phyloP scores from a whole-genome alignment of 352 stramenopile species.

The Pythium biforme region DNA sequence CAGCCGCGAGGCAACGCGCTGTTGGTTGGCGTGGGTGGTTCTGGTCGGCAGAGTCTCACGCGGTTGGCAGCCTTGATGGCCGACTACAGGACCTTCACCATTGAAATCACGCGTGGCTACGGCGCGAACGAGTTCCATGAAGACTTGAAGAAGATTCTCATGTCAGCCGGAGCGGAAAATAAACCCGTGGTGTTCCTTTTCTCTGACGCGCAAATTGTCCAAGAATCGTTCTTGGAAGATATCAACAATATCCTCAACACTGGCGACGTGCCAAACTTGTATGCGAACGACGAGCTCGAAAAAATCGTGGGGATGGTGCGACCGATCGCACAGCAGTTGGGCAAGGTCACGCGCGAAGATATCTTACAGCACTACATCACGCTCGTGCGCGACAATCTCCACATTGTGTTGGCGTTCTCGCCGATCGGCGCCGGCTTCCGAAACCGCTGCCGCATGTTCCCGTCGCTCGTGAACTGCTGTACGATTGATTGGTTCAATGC shows the following conservation, averaged over 20 bases:
- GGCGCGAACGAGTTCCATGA: slow-evolving; percentile 93
- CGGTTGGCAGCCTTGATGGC: slow-evolving; percentile 92
- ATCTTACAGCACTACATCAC: slow-evolving; percentile 90
- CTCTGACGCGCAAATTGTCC: slow-evolving; percentile 93
- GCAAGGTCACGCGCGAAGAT: slow-evolving; percentile 86
- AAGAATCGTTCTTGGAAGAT: slow-evolving; percentile 93
- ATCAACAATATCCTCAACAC: slow-evolving; percentile 97
- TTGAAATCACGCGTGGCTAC: slow-evolving; percentile 96
- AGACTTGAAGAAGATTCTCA: slow-evolving; percentile 93
- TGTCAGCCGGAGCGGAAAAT: slow-evolving; percentile 80
- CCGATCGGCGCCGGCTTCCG: slow-evolving; percentile 94
- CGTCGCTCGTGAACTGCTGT: slow-evolving; percentile 96
- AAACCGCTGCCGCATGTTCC: slow-evolving; percentile 93
- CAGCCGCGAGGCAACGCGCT: slow-evolving; percentile 93
- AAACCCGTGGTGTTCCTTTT: slow-evolving; percentile 93
- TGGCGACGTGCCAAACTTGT: slow-evolving; percentile 94
- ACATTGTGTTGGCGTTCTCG: slow-evolving; percentile 94
- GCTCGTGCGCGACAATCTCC: slow-evolving; percentile 88
- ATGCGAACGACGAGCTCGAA: slow-evolving; percentile 90
- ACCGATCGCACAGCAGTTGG: slow-evolving; percentile 87
- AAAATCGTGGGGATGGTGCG: slow-evolving; percentile 89
- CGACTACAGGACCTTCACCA: slow-evolving; percentile 91
- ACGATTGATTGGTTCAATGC: slow-evolving; percentile 97
- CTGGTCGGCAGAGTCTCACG: slow-evolving; percentile 90
- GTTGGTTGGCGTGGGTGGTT: slow-evolving; percentile 93